Conservation (phyloP, 352 stramenopile species). For the Globisporangium irregulare region DNA sequence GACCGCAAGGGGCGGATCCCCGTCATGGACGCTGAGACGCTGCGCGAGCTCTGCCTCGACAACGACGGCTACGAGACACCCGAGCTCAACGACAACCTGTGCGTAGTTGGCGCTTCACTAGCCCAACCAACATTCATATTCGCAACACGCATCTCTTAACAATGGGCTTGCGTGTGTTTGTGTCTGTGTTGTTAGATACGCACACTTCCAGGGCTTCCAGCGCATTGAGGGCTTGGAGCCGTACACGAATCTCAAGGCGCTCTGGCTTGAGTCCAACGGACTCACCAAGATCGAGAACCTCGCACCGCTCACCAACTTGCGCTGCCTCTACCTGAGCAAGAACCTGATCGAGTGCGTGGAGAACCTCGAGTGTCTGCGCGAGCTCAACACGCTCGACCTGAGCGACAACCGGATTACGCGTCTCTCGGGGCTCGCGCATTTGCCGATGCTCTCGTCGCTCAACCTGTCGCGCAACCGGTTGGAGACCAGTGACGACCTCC, state of each 20-base stretch:
- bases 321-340: slow-evolving; percentile 92
- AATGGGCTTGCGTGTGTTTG: background rate
- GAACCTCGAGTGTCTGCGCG: slow-evolving; percentile 14
- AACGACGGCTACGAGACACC: slow-evolving; percentile 41
- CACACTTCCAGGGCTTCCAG: slow-evolving; percentile 94
- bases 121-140: too few relatives aligned
- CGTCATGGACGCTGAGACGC: slow-evolving; percentile 86
- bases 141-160: too few relatives aligned
- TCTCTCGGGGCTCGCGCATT: slow-evolving; percentile 66
- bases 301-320: slow-evolving; percentile 61
- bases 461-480: slow-evolving; percentile 88
- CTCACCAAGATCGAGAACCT: slow-evolving; percentile 86
- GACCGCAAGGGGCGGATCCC: slow-evolving; percentile 71
- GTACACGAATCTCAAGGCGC: slow-evolving; percentile 92
- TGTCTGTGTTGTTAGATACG: slow-evolving; percentile 28
- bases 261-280: slow-evolving; percentile 96
- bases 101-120: too few relatives aligned
- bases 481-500: slow-evolving; percentile 59
- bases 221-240: slow-evolving; percentile 93
- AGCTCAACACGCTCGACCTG: slow-evolving; percentile 11
- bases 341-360: slow-evolving; percentile 90
- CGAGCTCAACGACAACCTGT: too few relatives aligned
- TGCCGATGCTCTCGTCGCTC: slow-evolving; percentile 81
- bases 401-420: slow-evolving; percentile 89
- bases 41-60: slow-evolving; percentile 82